phyloP scores from a whole-genome alignment of 345 rosid species.

The Brassica incana region DNA sequence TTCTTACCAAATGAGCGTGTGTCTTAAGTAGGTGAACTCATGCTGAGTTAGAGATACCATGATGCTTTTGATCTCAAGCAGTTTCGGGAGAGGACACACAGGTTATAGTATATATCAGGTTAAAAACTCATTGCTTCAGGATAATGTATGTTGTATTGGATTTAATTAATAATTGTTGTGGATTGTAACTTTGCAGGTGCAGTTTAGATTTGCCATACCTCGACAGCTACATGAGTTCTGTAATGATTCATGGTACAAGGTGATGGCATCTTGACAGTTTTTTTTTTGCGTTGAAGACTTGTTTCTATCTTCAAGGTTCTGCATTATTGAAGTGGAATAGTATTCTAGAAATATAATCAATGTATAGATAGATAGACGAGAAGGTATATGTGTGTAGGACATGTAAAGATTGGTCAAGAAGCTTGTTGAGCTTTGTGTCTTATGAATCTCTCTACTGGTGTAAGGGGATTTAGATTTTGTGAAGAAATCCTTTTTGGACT shows the following conservation, averaged over 20 bases:
- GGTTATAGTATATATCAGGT: background rate
- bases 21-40: constrained; percentile 12
- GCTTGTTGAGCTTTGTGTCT: constrained; percentile 31
- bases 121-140: background rate
- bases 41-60: constrained; percentile 4
- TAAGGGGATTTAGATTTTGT: background rate
- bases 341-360: constrained; percentile 4
- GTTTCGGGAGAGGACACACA: constrained; percentile 12
- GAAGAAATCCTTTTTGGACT: background rate
- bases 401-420: constrained; percentile 61
- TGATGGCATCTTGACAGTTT: constrained; percentile 77
- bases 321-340: background rate
- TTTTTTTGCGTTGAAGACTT: background rate
- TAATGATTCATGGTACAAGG: constrained; percentile 69
- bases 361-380: constrained; percentile 53
- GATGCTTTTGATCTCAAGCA: constrained; percentile 16
- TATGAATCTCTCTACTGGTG: background rate
- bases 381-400: constrained; percentile 48
- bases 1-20: constrained; percentile 28
- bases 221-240: constrained; percentile 66
- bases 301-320: background rate
- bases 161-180: background rate
- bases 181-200: constrained; percentile 16
- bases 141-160: background rate
- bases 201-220: constrained; percentile 39